A percentile compares a stretch with the other conserved stretches of the same genome.
These are phyloP conservation scores for Colletotrichum liaoningense DNA, from an alignment of 2,329 filamentous ascomycete species.

Conservation along the genomic window DNA sequence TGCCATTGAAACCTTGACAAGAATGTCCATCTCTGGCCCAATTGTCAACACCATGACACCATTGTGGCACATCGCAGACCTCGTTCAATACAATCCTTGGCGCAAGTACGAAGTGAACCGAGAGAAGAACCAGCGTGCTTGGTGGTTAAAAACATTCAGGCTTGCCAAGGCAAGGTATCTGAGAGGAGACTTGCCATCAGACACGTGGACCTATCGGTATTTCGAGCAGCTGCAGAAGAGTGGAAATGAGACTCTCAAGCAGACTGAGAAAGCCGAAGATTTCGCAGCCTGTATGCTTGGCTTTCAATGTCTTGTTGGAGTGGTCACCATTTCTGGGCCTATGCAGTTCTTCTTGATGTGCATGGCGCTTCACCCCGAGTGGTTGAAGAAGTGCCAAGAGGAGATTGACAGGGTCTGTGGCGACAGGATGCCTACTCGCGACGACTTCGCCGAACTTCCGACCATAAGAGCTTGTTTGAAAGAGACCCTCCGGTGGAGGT, in stretches of 20 bases:
- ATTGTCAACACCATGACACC: slow-evolving; percentile 63
- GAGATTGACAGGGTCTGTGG: slow-evolving; percentile 69
- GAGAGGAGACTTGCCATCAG: slow-evolving; percentile 51
- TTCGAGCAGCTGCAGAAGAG: slow-evolving; percentile 54
- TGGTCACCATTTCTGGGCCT: slow-evolving; percentile 61
- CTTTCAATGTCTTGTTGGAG: slow-evolving; percentile 62
- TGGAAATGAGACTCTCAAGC: slow-evolving; percentile 53
- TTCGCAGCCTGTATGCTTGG: slow-evolving; percentile 64
- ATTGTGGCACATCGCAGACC: slow-evolving; percentile 56
- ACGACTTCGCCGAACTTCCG: slow-evolving; percentile 62
- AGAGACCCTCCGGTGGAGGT: slow-evolving; percentile 69
- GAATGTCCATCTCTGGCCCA: slow-evolving; percentile 64
- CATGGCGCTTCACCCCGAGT: slow-evolving; percentile 64
- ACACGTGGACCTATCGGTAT: slow-evolving; percentile 62
- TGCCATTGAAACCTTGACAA: slow-evolving; percentile 59
- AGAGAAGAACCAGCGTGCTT: slow-evolving; percentile 55
- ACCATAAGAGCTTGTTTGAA: slow-evolving; percentile 67
- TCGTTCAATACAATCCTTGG: slow-evolving; percentile 57
- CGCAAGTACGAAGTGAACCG: slow-evolving; percentile 57
- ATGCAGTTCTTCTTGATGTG: slow-evolving; percentile 64
- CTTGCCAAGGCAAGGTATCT: slow-evolving; percentile 54
- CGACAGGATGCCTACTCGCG: slow-evolving; percentile 61
- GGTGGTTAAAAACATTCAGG: slow-evolving; percentile 58
- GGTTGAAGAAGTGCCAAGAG: slow-evolving; percentile 64
- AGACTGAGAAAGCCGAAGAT: slow-evolving; percentile 55